Base-by-base conservation (phyloP, 2,329 filamentous ascomycete species). In the Mycosphaerella arachidis region DNA sequence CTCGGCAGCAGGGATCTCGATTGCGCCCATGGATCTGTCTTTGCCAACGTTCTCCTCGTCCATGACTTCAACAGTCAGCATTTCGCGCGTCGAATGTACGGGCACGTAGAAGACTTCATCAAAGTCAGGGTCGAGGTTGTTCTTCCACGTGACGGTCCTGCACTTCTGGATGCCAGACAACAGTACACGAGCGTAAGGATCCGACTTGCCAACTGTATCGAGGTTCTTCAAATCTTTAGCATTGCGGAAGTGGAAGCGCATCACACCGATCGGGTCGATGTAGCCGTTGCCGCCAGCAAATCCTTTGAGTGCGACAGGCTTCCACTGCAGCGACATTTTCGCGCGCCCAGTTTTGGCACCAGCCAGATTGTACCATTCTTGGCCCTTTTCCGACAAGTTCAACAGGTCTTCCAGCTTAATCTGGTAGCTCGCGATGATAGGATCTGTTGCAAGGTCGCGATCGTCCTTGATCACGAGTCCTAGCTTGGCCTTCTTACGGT, bases 381-480 rank as follows among this genome's bases (percentile, higher is more conserved):
- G 90, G 46, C 94, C 93, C 76, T 96, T 94, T 51, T 87, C 87
- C 84, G 90, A 95, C 73, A 92, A 83, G 58, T 93, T 91, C 29
- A 97, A 78, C 84, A 99, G 89, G 69, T 97, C 93, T 64, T 96
- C 90, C 29, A 99, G 81, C 76, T 92, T 96, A 76, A 99, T 95
- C 74, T 97, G 92, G 74, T 97, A 97, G 29, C 87, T 92, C 61
- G 93, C 94, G 24, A 99, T 79, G 35, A 93, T 84, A 53, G 91
- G 92, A 73, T 99, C 93, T 13, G 86, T 81, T 7, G 86, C 80
- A 57, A 99, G 78, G 56, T 96, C 93, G 63, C 93, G 88, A 67
- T 97, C 93, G 71, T 99, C 94, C 78, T 97, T 99, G 82, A 99
- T 86, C 16, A 93, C 90, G 57, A 99, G 79, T 58, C 93, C 95